A percentile compares a stretch with the other conserved stretches of the same genome.
Evolutionary conservation across 768 basidiomycete species (phyloP).

Genomic region (Suillus plorans): DNA sequence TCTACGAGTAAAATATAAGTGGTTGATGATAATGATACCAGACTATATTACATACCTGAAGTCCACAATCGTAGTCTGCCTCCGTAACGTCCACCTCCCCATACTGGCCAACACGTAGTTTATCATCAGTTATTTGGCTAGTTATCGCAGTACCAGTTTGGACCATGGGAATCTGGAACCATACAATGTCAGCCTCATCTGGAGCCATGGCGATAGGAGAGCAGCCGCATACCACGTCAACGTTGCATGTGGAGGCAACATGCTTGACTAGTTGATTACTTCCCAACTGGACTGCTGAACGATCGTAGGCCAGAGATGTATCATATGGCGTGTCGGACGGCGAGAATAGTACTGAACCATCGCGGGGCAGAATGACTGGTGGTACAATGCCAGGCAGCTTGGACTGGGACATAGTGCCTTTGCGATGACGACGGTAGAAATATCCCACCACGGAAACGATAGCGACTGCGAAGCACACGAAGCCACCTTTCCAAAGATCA

Average conservation of each 20-base stretch:
- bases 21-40: not conserved
- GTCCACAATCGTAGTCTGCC: not conserved
- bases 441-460: not conserved
- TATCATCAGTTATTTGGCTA: not conserved
- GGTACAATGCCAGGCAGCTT: not conserved
- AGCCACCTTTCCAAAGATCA: not conserved
- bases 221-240: not conserved
- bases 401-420: not conserved
- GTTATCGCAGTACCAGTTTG: not conserved
- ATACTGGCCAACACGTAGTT: not conserved
- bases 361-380: not conserved
- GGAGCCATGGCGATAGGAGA: not conserved
- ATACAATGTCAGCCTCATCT: not conserved
- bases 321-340: not conserved
- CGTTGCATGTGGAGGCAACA: not conserved
- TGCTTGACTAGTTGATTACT: not conserved
- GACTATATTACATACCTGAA: not conserved
- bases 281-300: not conserved
- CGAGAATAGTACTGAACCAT: not conserved
- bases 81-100: not conserved
- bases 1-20: not conserved
- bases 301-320: not conserved
- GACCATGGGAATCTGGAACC: not conserved
- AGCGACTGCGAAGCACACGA: conserved; percentile 1
- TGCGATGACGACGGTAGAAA: conserved; percentile 1